phyloP scores from a whole-genome alignment of 1,284 basidiomycete species.

The Irpex sp. region DNA sequence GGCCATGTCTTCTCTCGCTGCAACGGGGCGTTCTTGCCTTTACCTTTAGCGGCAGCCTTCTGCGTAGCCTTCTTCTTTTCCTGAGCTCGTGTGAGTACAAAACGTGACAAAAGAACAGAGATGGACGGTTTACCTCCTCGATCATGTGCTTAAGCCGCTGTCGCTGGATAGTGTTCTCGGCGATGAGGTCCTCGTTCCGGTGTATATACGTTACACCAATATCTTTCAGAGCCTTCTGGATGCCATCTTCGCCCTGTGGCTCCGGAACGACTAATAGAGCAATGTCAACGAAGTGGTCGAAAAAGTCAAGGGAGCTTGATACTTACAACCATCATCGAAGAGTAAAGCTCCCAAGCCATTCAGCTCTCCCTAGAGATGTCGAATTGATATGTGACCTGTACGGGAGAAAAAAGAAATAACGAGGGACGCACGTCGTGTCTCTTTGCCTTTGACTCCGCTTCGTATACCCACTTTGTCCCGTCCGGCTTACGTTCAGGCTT shows the following conservation, averaged over 20 bases:
- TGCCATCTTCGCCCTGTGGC: slow-evolving; percentile 34
- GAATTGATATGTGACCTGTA: neutral
- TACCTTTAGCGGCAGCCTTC: slow-evolving; percentile 23
- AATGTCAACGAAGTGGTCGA: neutral
- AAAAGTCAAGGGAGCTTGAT: neutral
- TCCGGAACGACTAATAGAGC: slow-evolving; percentile 23
- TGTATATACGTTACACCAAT: slow-evolving; percentile 69
- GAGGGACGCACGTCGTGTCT: slow-evolving; percentile 51
- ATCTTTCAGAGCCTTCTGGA: slow-evolving; percentile 54
- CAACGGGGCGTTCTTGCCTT: slow-evolving; percentile 7
- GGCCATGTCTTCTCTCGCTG: slow-evolving; percentile 45
- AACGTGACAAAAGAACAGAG: no score
- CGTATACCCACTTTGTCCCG: slow-evolving; percentile 38
- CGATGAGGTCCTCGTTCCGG: slow-evolving; percentile 66
- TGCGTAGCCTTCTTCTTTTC: slow-evolving; percentile 24
- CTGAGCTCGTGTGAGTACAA: slow-evolving; percentile 10
- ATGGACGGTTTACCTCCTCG: slow-evolving; percentile 39
- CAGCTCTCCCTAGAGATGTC: slow-evolving; percentile 42
- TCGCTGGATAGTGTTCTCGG: slow-evolving; percentile 65
- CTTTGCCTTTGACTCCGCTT: slow-evolving; percentile 46
- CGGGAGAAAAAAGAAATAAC: neutral
- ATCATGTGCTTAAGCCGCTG: slow-evolving; percentile 48
- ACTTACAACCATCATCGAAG: slow-evolving; percentile 50
- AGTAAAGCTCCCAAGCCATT: slow-evolving; percentile 63
- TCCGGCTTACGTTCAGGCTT: slow-evolving; percentile 29